phyloP scores from a whole-genome alignment of 768 basidiomycete genomes.

The Boletus rex-veris region DNA sequence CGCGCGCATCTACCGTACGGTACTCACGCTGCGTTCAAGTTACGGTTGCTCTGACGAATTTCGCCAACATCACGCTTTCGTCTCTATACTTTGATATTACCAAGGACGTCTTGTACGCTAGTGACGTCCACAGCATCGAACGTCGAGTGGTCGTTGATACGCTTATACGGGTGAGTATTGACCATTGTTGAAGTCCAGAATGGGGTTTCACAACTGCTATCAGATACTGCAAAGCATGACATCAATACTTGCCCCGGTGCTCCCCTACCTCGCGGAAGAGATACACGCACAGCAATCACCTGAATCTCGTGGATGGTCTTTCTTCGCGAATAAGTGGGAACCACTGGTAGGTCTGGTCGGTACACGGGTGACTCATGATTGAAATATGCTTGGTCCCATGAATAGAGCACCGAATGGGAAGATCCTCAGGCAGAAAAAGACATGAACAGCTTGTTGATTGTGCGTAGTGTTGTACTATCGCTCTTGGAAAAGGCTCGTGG shows the following conservation, averaged over 20 bases:
- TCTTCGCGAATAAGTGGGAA: constrained; percentile 71
- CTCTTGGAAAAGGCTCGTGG: constrained; percentile 74
- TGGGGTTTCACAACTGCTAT: not conserved
- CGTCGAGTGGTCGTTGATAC: constrained; percentile 69
- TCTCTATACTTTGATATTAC: constrained; percentile 90
- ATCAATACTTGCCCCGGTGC: constrained; percentile 74
- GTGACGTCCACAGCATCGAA: constrained; percentile 44
- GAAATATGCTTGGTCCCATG: not conserved
- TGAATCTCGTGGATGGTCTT: constrained; percentile 39
- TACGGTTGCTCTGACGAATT: constrained; percentile 66
- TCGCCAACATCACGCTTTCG: constrained; percentile 81
- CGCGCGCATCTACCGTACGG: not conserved
- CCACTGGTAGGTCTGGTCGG: constrained; percentile 50
- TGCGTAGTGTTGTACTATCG: constrained; percentile 59
- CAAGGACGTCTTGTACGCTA: constrained; percentile 87
- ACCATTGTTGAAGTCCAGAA: not conserved
- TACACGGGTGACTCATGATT: not conserved
- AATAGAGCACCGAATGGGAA: constrained; percentile 59
- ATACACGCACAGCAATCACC: constrained; percentile 43
- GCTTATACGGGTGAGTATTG: constrained; percentile 55
- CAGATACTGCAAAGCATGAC: constrained; percentile 69
- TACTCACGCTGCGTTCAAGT: constrained; percentile 43
- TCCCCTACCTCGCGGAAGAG: constrained; percentile 91
- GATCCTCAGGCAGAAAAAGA: constrained; percentile 53
- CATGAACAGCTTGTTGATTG: constrained; percentile 58